Percentiles rank a stretch among this genome's conserved stretches.
Evolutionary conservation across 2,329 filamentous ascomycete species (phyloP).

Genomic region (Exophiala lecanii-corni): DNA sequence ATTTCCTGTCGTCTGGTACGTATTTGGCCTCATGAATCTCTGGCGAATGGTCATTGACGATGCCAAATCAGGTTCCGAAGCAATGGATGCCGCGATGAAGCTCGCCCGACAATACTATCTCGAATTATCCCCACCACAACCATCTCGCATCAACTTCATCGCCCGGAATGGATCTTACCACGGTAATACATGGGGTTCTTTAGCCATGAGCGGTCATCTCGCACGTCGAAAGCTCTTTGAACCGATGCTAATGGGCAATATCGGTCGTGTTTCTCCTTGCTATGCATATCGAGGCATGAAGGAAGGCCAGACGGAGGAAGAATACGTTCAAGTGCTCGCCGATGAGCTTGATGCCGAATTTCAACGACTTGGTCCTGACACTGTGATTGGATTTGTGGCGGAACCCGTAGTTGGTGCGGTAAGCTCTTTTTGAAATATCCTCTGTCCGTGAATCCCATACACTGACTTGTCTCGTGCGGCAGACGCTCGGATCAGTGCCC

Average conservation of each 20-base stretch:
- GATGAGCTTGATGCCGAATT: slow-evolving; percentile 66
- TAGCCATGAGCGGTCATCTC: slow-evolving; percentile 61
- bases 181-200: slow-evolving; percentile 63
- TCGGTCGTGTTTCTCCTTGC: slow-evolving; percentile 62
- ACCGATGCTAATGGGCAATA: slow-evolving; percentile 52
- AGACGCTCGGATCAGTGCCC: slow-evolving; percentile 65
- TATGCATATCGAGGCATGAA: slow-evolving; percentile 58
- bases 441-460: neutral
- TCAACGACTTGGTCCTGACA: slow-evolving; percentile 57
- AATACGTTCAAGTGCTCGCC: slow-evolving; percentile 58
- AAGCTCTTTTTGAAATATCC: slow-evolving; percentile 28
- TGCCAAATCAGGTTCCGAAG: slow-evolving; percentile 42
- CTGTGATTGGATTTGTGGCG: slow-evolving; percentile 66
- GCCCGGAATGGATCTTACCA: slow-evolving; percentile 64
- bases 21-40: neutral
- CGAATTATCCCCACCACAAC: slow-evolving; percentile 50
- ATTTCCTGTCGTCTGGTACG: slow-evolving; percentile 50
- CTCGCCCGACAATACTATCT: slow-evolving; percentile 62
- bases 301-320: slow-evolving; percentile 49
- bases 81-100: slow-evolving; percentile 65
- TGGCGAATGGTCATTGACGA: neutral
- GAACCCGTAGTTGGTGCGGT: slow-evolving; percentile 70
- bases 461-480: neutral
- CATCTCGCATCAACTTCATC: slow-evolving; percentile 57
- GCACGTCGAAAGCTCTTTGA: slow-evolving; percentile 59